Conservation (phyloP, 2,329 filamentous ascomycete genomes). For the Calonectria crousiana region DNA sequence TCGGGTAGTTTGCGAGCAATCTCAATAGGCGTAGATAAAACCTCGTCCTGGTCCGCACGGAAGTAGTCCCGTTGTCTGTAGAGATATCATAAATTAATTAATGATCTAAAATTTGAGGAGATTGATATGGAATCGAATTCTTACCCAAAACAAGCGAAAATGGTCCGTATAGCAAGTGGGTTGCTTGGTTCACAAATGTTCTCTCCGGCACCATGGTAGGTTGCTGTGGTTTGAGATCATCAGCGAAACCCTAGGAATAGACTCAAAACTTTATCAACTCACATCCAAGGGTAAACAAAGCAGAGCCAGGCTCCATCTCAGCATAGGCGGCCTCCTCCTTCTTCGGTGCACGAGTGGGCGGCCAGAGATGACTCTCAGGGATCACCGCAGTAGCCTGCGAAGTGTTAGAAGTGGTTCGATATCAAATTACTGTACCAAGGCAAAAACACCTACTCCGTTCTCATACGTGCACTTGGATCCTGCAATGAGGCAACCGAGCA, state of each 20-base stretch:
- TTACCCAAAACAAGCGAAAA: constrained; percentile 1
- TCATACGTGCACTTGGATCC: not conserved
- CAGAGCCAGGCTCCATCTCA: not conserved
- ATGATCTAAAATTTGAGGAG: fast-evolving
- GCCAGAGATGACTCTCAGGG: not conserved
- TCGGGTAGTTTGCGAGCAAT: not conserved
- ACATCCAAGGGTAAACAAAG: not conserved
- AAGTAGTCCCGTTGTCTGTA: not conserved
- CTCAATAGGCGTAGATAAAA: not conserved
- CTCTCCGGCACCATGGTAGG: not conserved
- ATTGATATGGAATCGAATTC: not conserved
- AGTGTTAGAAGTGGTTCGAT: not conserved
- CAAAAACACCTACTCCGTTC: not conserved
- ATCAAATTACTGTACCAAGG: not conserved
- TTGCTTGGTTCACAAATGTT: not conserved
- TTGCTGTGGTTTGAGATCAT: not conserved
- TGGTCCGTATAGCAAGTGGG: not conserved
- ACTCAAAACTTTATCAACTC: not conserved
- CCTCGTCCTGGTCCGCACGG: not conserved
- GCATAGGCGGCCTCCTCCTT: not conserved
- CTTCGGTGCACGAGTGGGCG: not conserved
- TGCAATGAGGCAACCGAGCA: not conserved
- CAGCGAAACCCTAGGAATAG: not conserved
- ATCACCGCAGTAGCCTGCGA: not conserved
- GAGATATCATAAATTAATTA: not conserved